Conservation (phyloP, 805 yeast genomes). For the Jamesozyma hellenica region DNA sequence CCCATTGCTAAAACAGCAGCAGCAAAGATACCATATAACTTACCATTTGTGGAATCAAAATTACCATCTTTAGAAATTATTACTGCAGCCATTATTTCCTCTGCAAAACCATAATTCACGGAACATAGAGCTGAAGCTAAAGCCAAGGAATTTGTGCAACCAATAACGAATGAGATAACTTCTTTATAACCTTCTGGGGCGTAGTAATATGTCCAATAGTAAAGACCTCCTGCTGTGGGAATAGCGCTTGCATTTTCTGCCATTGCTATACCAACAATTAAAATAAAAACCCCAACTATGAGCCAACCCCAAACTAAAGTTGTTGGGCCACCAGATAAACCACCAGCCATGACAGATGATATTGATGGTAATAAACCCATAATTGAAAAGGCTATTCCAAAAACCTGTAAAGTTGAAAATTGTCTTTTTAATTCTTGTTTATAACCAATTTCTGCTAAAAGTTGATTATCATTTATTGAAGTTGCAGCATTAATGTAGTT, state of each 20-base stretch:
- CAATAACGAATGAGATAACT: constrained; percentile 52
- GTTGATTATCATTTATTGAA: constrained; percentile 14
- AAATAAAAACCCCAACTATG: constrained; percentile 40
- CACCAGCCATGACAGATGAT: constrained; percentile 43
- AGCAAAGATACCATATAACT: constrained; percentile 54
- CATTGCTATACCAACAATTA: constrained; percentile 52
- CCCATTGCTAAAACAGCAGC: constrained; percentile 49
- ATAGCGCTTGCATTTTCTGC: constrained; percentile 57
- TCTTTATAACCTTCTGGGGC: constrained; percentile 46
- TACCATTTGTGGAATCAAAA: constrained; percentile 44
- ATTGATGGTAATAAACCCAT: constrained; percentile 64
- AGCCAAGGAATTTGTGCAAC: constrained; percentile 59
- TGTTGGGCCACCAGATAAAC: constrained; percentile 53
- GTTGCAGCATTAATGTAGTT: constrained; percentile 18
- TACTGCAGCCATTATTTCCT: constrained; percentile 49
- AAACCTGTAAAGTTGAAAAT: constrained; percentile 52
- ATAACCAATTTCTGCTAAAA: constrained; percentile 44
- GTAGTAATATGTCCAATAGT: constrained; percentile 58
- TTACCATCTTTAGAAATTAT: constrained; percentile 43
- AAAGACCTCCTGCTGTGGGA: constrained; percentile 70
- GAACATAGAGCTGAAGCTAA: constrained; percentile 57
- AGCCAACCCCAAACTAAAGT: constrained; percentile 66
- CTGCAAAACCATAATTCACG: constrained; percentile 59
- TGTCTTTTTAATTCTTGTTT: constrained; percentile 56
- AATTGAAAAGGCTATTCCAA: constrained; percentile 62